phyloP scores from a whole-genome alignment of 2,329 filamentous ascomycete genomes.

The Alternaria dauci region DNA sequence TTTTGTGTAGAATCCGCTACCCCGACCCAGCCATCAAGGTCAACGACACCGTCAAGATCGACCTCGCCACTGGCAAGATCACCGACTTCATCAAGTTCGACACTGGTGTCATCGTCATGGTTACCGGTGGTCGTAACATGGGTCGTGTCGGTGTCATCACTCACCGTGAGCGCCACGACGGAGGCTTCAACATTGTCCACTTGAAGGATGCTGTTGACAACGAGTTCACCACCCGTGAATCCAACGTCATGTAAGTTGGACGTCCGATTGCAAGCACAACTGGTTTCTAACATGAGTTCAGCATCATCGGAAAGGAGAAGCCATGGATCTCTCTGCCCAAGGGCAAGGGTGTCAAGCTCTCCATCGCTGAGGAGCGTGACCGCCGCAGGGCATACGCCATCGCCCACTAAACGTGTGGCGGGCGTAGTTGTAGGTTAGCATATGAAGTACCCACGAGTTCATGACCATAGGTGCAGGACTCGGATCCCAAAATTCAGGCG shows the following conservation, averaged over 20 bases:
- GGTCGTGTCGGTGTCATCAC: conserved; percentile 99
- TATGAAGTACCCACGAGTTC: conserved; percentile 40
- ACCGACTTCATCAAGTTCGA: conserved; percentile 98
- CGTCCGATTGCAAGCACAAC: not conserved
- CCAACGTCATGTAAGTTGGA: conserved; percentile 81
- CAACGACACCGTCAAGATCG: conserved; percentile 99
- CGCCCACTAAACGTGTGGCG: conserved; percentile 56
- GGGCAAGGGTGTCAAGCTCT: conserved; percentile 99
- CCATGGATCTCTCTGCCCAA: conserved; percentile 99
- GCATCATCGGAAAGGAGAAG: conserved; percentile 96
- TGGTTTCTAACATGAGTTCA: conserved; percentile 25
- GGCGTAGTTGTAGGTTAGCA: conserved; percentile 32
- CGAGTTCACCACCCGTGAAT: conserved; percentile 98
- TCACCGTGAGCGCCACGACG: conserved; percentile 99
- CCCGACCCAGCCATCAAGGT: conserved; percentile 98
- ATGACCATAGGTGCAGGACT: conserved; percentile 38
- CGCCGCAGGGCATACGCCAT: conserved; percentile 79
- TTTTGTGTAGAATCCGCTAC: conserved; percentile 86
- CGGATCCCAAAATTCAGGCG: conserved; percentile 46
- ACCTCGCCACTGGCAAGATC: conserved; percentile 97
- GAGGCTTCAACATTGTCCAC: conserved; percentile 99
- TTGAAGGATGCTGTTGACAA: conserved; percentile 99
- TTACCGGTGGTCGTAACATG: conserved; percentile 99
- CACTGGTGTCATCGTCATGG: conserved; percentile 97
- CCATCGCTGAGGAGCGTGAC: conserved; percentile 98